Evolutionary conservation across 148 eudicot species (phyloP), one percentile per base, ranked within the genome.

Genomic region (Camellia sinensis): DNA sequence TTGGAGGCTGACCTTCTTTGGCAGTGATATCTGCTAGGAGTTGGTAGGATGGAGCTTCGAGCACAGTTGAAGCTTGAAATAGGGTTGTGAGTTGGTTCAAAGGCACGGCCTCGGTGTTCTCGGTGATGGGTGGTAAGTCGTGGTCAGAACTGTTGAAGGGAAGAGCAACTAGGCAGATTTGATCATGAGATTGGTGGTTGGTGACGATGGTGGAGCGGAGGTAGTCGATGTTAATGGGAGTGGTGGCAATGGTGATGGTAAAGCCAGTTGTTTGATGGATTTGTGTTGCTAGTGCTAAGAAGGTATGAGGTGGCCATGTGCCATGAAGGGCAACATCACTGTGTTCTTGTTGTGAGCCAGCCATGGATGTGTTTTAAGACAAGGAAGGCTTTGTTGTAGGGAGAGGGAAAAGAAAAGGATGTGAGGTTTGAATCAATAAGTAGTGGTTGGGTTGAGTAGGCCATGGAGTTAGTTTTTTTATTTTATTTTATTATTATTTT

Each of bases 261-360:
- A 88, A 78, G 75, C n/a, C 37, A 29, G 37, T 29, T 22, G 29
- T 78, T 75, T 71, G 85, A 19, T 77, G 76, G 77, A 88, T 85
- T 50, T 70, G 87, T 14, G 70, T 87, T 67, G 92, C 91, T 63
- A 92, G 85, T 29, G 85, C 89, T n/a, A 88, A n/a, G 86, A 92
- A 14, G 96, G 96, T 40, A 90, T 85, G 15, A 92, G 82, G 74
- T 93, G 97, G 77, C 94, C 93, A 22, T 88, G 91, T 0, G 94
- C 97, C 93, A 93, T 82, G 78, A 77, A 86, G 9, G 97, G 97
- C 3, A 93, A 73, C 85, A 91, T 84, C 50, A 93, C 82, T 85
- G 75, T 89, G 90, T 40, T 82, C 67, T 17, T 29, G 37, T 29
- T 29, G 37, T 29, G 37, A 29, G 37, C 37, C 37, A 29, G 37